These are phyloP conservation scores for Candida gorgasii DNA, from an alignment of 805 yeast genomes.

Conservation along the genomic window DNA sequence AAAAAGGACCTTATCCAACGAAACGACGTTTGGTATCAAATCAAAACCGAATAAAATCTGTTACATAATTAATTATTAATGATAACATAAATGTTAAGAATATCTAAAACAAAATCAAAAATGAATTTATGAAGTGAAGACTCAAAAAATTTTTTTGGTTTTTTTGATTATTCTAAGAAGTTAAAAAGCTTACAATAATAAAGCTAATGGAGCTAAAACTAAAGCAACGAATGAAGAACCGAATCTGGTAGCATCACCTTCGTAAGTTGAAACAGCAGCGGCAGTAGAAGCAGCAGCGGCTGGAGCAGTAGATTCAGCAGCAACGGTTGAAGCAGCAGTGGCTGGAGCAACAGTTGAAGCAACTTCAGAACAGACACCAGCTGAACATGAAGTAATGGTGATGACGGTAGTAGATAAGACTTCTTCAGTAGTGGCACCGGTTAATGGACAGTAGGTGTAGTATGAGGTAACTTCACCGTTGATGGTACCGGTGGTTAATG, in stretches of 20 bases:
- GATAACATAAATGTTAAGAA: slow-evolving; percentile 5
- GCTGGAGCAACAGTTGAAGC: slow-evolving; percentile 15
- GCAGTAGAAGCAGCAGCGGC: slow-evolving; percentile 16
- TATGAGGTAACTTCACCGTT: slow-evolving; percentile 27
- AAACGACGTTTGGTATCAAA: slow-evolving; percentile 8
- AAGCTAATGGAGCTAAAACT: slow-evolving; percentile 33
- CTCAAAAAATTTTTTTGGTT: slow-evolving; percentile 3
- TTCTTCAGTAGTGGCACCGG: slow-evolving; percentile 15
- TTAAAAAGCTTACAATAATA: slow-evolving; percentile 29
- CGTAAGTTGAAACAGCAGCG: slow-evolving; percentile 23
- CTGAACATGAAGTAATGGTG: slow-evolving; percentile 19
- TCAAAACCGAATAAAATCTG: slow-evolving; percentile 7
- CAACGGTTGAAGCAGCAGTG: slow-evolving; percentile 6
- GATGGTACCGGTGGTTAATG: slow-evolving; percentile 27
- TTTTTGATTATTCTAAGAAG: background rate
- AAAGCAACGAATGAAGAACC: slow-evolving; percentile 29
- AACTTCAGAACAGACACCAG: slow-evolving; percentile 19
- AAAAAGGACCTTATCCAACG: slow-evolving; percentile 5
- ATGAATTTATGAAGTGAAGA: background rate
- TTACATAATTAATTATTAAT: slow-evolving; percentile 4
- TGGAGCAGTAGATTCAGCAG: slow-evolving; percentile 18
- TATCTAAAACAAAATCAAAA: slow-evolving; percentile 3
- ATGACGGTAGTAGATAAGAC: slow-evolving; percentile 22
- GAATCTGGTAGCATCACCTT: slow-evolving; percentile 24
- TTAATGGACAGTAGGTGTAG: slow-evolving; percentile 38